Base-by-base conservation (phyloP, 768 basidiomycete species). In the Cytidiella melzeri region DNA sequence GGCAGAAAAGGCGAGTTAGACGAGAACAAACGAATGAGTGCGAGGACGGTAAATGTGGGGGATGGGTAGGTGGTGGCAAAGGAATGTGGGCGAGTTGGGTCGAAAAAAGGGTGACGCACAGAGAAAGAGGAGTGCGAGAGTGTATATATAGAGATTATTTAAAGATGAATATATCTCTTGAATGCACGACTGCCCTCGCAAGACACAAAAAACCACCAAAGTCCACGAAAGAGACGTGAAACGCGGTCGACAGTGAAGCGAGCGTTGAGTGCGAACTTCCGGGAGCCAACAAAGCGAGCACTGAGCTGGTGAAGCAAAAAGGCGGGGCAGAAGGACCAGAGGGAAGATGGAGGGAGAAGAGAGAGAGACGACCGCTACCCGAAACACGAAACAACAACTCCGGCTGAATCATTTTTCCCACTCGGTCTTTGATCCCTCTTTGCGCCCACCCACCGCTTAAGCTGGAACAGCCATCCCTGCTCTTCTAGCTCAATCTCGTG, bases 1-100 rank as follows among this genome's bases (percentile, higher is more conserved):
- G 64, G 52, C 68, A 68, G 73, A 72, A 68, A 63, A 34, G 15
- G 70, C 70, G 71, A 66, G 74, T 76, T 73, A 50, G 45, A 55
- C 42, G 49, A 41, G 43, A 51, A 45, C 45, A 74, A 75, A 67
- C 55, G 25, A 49, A 50, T 27, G 55, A 50, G 49, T 25, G 51
- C 46, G 52, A 41, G 30, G 30, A 34, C 30, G 30, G 30, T 7
- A 15, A 34, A n/a, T 15, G 7, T 34, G 30, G 30, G 53, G 55
- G 48, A 30, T 25, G 56, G 47, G 51, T 39, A 51, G 47, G 39
- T 24, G 39, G 50, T 43, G 44, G 61, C 56, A 58, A 63, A 63
- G 41, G 62, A 63, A 56, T 59, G 62, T 63, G 60, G 55, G 55
- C 41, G 54, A 53, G 51, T 55, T 50, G 57, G 54, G 40, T 50